These are phyloP conservation scores for Salix exigua DNA, from an alignment of 345 rosid species.

Conservation along the genomic window DNA sequence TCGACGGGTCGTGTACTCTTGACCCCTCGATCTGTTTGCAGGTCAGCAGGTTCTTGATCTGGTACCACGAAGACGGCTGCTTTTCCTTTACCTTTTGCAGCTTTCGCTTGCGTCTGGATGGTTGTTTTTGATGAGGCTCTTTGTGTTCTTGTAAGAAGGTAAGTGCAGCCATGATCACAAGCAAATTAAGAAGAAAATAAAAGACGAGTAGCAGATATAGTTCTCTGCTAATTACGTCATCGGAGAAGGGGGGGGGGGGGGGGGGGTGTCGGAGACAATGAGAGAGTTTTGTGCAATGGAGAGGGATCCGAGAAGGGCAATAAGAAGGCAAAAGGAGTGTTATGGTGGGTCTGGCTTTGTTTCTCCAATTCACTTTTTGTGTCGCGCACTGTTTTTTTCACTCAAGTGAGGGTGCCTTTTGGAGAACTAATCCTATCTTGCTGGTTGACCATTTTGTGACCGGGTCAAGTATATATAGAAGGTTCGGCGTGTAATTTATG, in stretches of 20 bases:
- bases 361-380: conserved; percentile 14
- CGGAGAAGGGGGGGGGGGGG: not conserved
- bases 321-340: conserved; percentile 30
- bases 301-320: conserved; percentile 45
- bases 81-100: conserved; percentile 36
- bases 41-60: conserved; percentile 81
- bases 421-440: not conserved
- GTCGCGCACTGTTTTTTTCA: not conserved
- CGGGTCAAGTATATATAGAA: not conserved
- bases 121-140: conserved; percentile 20
- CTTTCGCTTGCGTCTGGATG: conserved; percentile 25
- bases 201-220: not conserved
- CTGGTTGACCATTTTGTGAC: not conserved
- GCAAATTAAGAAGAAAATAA: conserved; percentile 3
- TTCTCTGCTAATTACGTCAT: conserved; percentile 2
- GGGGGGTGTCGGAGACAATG: not conserved
- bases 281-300: conserved; percentile 12
- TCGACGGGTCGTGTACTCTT: conserved; percentile 72
- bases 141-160: conserved; percentile 44
- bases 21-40: conserved; percentile 85
- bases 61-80: conserved; percentile 91
- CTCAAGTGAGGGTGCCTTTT: not conserved
- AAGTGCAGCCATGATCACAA: conserved; percentile 58
- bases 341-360: conserved; percentile 33
- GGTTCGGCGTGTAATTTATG: not conserved